Evolutionary conservation across 208 protist genomes (phyloP).

Genomic region (Leptomonas pyrrhocoris): DNA sequence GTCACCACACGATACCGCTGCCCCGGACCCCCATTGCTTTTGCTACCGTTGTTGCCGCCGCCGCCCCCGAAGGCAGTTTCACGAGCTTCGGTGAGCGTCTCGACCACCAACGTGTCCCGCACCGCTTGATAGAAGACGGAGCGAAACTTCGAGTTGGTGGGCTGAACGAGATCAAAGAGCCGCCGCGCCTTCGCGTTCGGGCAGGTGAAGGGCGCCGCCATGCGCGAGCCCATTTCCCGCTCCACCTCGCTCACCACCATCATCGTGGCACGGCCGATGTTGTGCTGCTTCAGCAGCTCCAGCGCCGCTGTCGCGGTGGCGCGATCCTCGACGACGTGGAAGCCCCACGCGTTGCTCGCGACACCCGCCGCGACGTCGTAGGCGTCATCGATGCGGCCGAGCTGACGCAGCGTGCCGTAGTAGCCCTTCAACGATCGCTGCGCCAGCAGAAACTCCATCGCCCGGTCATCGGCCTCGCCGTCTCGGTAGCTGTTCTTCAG

Average conservation of each 20-base stretch:
- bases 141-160: conserved; percentile 86
- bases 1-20: conserved; percentile 96
- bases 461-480: conserved; percentile 83
- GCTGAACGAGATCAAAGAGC: conserved; percentile 95
- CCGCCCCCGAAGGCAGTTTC: conserved; percentile 79
- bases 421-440: conserved; percentile 90
- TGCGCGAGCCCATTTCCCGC: conserved; percentile 54
- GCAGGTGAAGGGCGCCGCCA: conserved; percentile 49
- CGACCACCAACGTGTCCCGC: conserved; percentile 97
- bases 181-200: conserved; percentile 73
- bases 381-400: conserved; percentile 96
- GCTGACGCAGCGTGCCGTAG: conserved; percentile 97
- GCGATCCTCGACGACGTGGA: conserved; percentile 98
- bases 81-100: conserved; percentile 90
- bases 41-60: background rate
- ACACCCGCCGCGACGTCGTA: conserved; percentile 99
- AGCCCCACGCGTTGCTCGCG: conserved; percentile 94
- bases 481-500: conserved; percentile 82
- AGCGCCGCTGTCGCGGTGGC: conserved; percentile 91
- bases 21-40: background rate
- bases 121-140: conserved; percentile 97
- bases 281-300: conserved; percentile 90
- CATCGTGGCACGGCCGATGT: conserved; percentile 97
- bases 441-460: conserved; percentile 84
- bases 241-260: conserved; percentile 96